Evolutionary conservation across 2,329 filamentous ascomycete genomes (phyloP).

Genomic region (Ceratocystis lukuohia): DNA sequence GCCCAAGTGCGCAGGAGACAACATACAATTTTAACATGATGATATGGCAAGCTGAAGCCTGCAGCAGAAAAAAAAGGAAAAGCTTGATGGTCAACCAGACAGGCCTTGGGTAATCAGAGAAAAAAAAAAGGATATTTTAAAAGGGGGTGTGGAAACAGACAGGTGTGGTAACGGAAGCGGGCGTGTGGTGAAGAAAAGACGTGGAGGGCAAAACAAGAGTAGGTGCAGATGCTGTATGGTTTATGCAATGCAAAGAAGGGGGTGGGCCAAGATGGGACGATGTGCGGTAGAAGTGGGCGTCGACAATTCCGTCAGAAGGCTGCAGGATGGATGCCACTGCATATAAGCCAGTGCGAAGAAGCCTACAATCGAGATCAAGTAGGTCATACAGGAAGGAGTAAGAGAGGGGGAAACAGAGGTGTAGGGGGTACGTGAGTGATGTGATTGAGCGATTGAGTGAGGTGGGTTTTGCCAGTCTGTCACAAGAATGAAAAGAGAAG

Average conservation of each 20-base stretch:
- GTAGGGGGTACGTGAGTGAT: neutral
- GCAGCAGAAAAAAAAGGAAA: neutral
- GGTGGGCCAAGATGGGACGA: conserved; percentile 7
- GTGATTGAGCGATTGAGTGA: neutral
- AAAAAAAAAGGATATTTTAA: neutral
- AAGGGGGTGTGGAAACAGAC: neutral
- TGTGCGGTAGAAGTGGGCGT: neutral
- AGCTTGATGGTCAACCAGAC: neutral
- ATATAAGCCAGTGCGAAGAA: conserved; percentile 1
- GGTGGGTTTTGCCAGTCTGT: neutral
- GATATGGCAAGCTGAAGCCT: neutral
- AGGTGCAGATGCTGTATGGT: neutral
- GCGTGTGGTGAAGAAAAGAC: neutral
- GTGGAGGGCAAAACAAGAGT: neutral
- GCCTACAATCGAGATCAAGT: conserved; percentile 2
- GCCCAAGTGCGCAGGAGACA: neutral
- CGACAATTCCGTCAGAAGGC: neutral
- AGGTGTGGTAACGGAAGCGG: neutral
- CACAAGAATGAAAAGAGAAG: neutral
- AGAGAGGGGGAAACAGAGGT: neutral
- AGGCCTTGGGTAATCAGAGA: neutral
- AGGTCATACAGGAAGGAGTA: conserved; percentile 3
- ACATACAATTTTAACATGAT: neutral
- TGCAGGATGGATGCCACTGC: neutral
- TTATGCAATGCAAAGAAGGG: conserved; percentile 5